Percentiles rank a stretch among this genome's conserved stretches.
Conservation (phyloP, 1,139 yeast genomes). For the Taphrina flavorubra region DNA sequence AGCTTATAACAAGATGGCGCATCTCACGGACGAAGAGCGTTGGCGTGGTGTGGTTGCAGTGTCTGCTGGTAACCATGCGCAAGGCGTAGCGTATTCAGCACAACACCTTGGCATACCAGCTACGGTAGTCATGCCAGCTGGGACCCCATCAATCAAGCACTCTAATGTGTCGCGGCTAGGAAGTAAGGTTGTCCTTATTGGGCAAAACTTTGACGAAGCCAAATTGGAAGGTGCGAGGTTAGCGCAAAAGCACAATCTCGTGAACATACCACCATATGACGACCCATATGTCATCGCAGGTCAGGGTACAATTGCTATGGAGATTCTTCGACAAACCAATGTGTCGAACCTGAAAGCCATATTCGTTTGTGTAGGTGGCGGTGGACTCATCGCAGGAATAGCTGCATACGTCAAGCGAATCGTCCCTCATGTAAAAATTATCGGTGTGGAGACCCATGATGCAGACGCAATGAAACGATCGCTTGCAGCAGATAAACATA, state of each 20-base stretch:
- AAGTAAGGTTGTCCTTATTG: constrained; percentile 87
- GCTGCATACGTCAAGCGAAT: constrained; percentile 87
- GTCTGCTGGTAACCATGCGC: constrained; percentile 99
- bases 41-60: constrained; percentile 94
- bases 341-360: constrained; percentile 80
- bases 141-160: constrained; percentile 93
- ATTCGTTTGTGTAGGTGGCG: constrained; percentile 95
- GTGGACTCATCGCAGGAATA: constrained; percentile 91
- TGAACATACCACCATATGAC: constrained; percentile 94
- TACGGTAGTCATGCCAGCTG: constrained; percentile 96
- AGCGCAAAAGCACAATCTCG: constrained; percentile 69
- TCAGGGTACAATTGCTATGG: constrained; percentile 96
- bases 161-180: constrained; percentile 91
- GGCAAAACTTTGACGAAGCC: constrained; percentile 93
- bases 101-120: constrained; percentile 83
- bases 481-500: constrained; percentile 62
- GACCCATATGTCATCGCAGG: constrained; percentile 99
- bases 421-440: constrained; percentile 95
- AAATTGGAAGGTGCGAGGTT: constrained; percentile 83
- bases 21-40: constrained; percentile 69
- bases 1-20: constrained; percentile 95
- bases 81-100: constrained; percentile 96
- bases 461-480: constrained; percentile 89
- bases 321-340: constrained; percentile 82
- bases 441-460: constrained; percentile 95